phyloP scores from a whole-genome alignment of 768 basidiomycete species.

The Russula olivacea region DNA sequence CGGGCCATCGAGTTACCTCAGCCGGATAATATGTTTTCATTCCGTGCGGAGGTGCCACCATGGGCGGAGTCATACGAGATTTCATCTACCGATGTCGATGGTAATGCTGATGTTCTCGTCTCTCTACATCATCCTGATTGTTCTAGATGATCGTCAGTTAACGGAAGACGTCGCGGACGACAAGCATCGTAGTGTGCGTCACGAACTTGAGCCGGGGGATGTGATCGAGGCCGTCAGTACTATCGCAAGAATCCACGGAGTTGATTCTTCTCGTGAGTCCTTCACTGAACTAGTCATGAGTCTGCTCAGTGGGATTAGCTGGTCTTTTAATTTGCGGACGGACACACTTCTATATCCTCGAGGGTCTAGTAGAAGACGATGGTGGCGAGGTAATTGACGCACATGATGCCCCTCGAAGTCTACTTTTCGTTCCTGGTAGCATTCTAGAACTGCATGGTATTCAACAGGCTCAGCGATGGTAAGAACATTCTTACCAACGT shows the following conservation, averaged over 20 bases:
- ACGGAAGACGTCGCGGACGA: slow-evolving; percentile 80
- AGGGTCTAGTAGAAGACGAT: slow-evolving; percentile 82
- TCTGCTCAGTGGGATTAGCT: slow-evolving; percentile 39
- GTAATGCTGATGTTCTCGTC: slow-evolving; percentile 31
- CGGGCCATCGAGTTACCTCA: slow-evolving; percentile 49
- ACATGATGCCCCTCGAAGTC: slow-evolving; percentile 70
- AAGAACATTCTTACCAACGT: slow-evolving; percentile 23
- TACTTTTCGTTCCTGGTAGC: slow-evolving; percentile 83
- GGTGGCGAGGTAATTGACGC: slow-evolving; percentile 87
- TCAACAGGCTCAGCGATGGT: slow-evolving; percentile 82
- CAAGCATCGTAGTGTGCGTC: slow-evolving; percentile 80
- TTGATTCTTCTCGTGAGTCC: slow-evolving; percentile 82
- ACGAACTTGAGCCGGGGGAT: slow-evolving; percentile 84
- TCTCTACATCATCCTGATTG: slow-evolving; percentile 2
- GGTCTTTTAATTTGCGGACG: slow-evolving; percentile 84
- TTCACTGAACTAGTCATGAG: not conserved
- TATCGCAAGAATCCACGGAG: slow-evolving; percentile 81
- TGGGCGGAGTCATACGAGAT: slow-evolving; percentile 73
- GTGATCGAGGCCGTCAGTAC: slow-evolving; percentile 83
- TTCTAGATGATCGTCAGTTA: slow-evolving; percentile 44
- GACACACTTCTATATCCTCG: slow-evolving; percentile 83
- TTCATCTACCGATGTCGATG: slow-evolving; percentile 55
- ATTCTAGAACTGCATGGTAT: slow-evolving; percentile 73
- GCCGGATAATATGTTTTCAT: slow-evolving; percentile 43
- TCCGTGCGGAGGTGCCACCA: slow-evolving; percentile 58